Evolutionary conservation across 495 filamentous ascomycete species (phyloP).

Genomic region (Penicillium pancosmium): DNA sequence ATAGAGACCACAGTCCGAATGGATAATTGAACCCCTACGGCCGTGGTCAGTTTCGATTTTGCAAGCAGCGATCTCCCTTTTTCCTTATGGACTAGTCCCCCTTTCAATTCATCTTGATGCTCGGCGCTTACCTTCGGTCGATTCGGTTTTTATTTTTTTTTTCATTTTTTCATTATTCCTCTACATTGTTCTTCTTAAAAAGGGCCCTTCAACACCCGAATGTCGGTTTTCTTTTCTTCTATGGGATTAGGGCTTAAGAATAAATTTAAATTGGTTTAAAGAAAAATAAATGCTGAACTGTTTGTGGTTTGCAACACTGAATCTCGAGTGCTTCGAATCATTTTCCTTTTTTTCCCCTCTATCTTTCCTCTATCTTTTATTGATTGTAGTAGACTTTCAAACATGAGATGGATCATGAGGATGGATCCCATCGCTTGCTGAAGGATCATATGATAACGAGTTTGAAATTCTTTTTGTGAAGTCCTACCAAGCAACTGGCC

Average conservation of each 20-base stretch:
- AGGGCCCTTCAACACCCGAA: slow-evolving; percentile 5
- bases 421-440: too few relatives aligned
- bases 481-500: too few relatives aligned
- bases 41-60: slow-evolving; percentile 7
- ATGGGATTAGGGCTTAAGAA: not conserved
- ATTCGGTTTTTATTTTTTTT: not conserved
- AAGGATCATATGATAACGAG: too few relatives aligned
- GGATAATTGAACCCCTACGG: slow-evolving; percentile 7
- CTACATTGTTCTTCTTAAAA: slow-evolving; percentile 3
- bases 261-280: slow-evolving; percentile 3
- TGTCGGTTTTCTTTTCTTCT: not conserved
- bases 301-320: not conserved
- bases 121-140: not conserved
- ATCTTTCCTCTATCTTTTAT: too few relatives aligned
- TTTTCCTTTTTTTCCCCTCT: too few relatives aligned
- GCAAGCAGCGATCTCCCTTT: slow-evolving; percentile 16
- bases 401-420: too few relatives aligned
- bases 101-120: not conserved
- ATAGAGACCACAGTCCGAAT: slow-evolving; percentile 16
- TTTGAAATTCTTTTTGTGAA: too few relatives aligned
- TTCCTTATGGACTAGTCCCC: not conserved
- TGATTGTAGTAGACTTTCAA: too few relatives aligned
- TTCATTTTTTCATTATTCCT: not conserved
- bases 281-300: not conserved
- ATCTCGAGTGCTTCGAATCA: not conserved